Evolutionary conservation across 1,139 yeast genomes (phyloP).

Genomic region (Trichomonascaceae sp.): DNA sequence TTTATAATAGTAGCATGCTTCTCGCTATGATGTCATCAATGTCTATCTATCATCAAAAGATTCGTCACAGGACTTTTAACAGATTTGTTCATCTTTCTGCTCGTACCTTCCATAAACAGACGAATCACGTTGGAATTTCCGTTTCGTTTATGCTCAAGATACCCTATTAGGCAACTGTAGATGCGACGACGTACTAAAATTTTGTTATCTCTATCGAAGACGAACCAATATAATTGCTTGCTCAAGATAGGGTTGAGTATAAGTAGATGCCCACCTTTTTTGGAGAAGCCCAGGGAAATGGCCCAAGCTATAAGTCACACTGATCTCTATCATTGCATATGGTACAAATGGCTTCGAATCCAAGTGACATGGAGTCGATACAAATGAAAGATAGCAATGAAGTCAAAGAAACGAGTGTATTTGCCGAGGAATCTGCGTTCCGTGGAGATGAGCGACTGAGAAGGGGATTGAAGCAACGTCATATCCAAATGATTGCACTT

Average conservation of each 20-base stretch:
- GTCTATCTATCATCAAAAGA: too few species aligned
- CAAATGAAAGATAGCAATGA: background rate
- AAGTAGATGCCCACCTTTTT: background rate
- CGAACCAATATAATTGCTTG: background rate
- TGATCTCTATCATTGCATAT: background rate
- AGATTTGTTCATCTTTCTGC: background rate
- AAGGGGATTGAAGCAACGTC: conserved; percentile 41
- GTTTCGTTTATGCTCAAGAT: background rate
- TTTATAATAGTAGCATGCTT: background rate
- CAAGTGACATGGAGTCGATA: background rate
- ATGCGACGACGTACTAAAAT: background rate
- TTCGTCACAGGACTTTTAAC: too few species aligned
- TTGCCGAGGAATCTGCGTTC: background rate
- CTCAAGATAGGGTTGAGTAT: background rate
- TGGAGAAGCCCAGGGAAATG: background rate
- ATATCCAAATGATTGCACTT: conserved; percentile 44
- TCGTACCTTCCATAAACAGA: background rate
- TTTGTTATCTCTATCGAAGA: background rate
- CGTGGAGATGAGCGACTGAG: conserved; percentile 15
- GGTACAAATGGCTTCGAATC: background rate
- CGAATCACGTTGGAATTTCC: background rate
- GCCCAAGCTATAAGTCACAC: background rate
- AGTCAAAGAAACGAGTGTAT: background rate
- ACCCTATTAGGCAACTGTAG: background rate
- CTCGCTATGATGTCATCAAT: background rate